A percentile compares a stretch with the other conserved stretches of the same genome.
Evolutionary conservation across 805 yeast genomes (phyloP).

Genomic region (Kuraishia piskuri): DNA sequence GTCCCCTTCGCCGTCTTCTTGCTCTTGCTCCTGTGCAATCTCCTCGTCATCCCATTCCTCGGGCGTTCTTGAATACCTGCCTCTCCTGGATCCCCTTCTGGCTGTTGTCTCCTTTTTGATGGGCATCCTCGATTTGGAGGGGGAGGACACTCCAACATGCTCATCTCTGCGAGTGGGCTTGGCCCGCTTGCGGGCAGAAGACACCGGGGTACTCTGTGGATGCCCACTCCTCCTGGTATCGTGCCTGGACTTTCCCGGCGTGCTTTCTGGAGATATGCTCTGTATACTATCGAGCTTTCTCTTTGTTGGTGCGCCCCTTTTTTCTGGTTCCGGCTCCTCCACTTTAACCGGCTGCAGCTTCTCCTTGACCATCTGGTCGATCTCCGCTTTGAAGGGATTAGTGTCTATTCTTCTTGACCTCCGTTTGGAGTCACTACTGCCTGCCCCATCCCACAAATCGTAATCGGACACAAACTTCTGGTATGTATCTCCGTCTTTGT

Average conservation of each 20-base stretch:
- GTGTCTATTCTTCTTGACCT: slow-evolving; percentile 11
- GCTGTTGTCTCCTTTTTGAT: slow-evolving; percentile 5
- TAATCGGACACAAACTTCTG: slow-evolving; percentile 21
- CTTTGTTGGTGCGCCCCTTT: background rate
- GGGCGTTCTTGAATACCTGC: slow-evolving; percentile 5
- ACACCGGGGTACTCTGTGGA: background rate
- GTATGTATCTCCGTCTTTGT: slow-evolving; percentile 25
- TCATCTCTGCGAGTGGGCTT: too few species aligned
- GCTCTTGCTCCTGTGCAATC: slow-evolving; percentile 9
- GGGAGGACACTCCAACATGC: background rate
- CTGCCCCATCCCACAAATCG: slow-evolving; percentile 28
- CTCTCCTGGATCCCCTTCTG: slow-evolving; percentile 8
- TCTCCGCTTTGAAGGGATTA: slow-evolving; percentile 15
- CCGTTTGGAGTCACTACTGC: slow-evolving; percentile 16
- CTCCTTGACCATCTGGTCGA: slow-evolving; percentile 9
- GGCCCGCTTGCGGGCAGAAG: background rate
- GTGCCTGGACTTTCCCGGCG: background rate
- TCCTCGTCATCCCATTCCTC: slow-evolving; percentile 9
- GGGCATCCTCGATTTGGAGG: slow-evolving; percentile 1
- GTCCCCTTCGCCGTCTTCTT: background rate
- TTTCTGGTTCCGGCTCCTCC: slow-evolving; percentile 4
- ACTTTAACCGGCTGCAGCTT: slow-evolving; percentile 3
- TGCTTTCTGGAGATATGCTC: background rate
- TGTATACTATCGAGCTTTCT: background rate
- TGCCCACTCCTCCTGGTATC: background rate